A percentile compares a stretch with the other conserved stretches of the same genome.
phyloP scores from a whole-genome alignment of 1,284 basidiomycete species.

The Austroboletus rostrupii region DNA sequence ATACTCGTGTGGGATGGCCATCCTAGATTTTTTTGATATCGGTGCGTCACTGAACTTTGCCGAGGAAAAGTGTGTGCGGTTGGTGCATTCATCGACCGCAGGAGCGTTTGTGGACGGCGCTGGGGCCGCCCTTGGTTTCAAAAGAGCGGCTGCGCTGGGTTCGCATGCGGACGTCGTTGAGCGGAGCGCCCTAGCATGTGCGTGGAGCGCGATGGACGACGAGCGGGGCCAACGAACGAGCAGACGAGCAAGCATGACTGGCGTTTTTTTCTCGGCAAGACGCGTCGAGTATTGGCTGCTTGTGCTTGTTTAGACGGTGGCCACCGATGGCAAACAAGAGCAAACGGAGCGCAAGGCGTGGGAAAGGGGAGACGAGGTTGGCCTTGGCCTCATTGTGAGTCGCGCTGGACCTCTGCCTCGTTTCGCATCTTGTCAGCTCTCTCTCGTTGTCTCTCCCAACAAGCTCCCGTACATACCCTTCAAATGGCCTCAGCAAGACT shows the following conservation, averaged over 20 bases:
- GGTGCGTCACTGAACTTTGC: constrained; percentile 26
- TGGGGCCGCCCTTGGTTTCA: constrained; percentile 11
- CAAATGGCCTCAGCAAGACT: constrained; percentile 46
- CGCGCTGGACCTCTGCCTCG: constrained; percentile 23
- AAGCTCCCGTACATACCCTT: constrained; percentile 1
- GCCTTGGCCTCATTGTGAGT: constrained; percentile 27
- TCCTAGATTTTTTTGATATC: constrained; percentile 32
- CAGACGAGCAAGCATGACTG: constrained; percentile 24
- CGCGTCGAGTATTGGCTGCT: too few species aligned
- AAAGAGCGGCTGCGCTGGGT: constrained; percentile 5
- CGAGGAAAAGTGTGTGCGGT: constrained; percentile 27
- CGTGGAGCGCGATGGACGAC: constrained; percentile 13
- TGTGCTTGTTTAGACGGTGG: not conserved
- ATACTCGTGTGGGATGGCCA: constrained; percentile 39
- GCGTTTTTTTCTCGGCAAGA: too few species aligned
- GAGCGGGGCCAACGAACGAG: constrained; percentile 25
- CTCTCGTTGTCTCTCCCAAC: constrained; percentile 12
- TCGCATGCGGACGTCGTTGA: constrained; percentile 9
- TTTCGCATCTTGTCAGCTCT: constrained; percentile 15
- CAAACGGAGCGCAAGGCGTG: constrained; percentile 21
- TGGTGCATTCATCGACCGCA: constrained; percentile 11
- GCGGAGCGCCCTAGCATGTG: constrained; percentile 13
- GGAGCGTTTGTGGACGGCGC: constrained; percentile 2
- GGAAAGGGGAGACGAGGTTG: constrained; percentile 18
- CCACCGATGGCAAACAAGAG: constrained; percentile 22